Evolutionary conservation across 306 rosid species (phyloP).

Genomic region (Abrus pulchellus): DNA sequence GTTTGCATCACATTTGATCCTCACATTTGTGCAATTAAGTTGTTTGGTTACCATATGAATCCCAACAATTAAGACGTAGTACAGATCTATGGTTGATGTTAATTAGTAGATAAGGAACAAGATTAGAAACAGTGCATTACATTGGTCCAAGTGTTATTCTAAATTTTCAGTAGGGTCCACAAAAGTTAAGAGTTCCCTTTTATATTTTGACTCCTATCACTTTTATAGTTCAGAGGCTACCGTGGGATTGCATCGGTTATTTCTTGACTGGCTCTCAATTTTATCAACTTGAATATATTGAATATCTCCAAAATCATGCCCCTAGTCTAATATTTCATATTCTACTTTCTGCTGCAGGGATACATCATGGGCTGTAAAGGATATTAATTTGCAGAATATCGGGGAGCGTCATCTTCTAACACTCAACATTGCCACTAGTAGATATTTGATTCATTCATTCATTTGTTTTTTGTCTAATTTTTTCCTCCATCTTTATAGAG

Average conservation of each 20-base stretch:
- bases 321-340: constrained; percentile 18
- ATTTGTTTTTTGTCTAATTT: neutral
- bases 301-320: constrained; percentile 18
- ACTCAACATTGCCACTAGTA: constrained; percentile 19
- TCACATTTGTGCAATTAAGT: too few relatives aligned
- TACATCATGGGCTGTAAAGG: constrained; percentile 47
- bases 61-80: neutral
- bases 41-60: constrained; percentile 1
- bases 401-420: constrained; percentile 46
- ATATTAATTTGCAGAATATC: constrained; percentile 32
- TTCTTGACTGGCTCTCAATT: neutral
- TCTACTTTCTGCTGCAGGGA: constrained; percentile 56
- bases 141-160: neutral
- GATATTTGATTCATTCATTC: constrained; percentile 47
- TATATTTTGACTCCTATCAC: neutral
- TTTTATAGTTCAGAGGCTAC: neutral
- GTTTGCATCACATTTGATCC: too few relatives aligned
- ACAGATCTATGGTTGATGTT: neutral
- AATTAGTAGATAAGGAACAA: neutral
- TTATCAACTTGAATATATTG: neutral
- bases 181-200: neutral
- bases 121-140: neutral
- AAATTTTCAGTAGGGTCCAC: neutral
- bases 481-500: constrained; percentile 18
- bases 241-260: constrained; percentile 1